Percentiles rank a stretch among this genome's conserved stretches.
phyloP scores from a whole-genome alignment of 169 alveolate genomes.

The Hepatocystis sp. region DNA sequence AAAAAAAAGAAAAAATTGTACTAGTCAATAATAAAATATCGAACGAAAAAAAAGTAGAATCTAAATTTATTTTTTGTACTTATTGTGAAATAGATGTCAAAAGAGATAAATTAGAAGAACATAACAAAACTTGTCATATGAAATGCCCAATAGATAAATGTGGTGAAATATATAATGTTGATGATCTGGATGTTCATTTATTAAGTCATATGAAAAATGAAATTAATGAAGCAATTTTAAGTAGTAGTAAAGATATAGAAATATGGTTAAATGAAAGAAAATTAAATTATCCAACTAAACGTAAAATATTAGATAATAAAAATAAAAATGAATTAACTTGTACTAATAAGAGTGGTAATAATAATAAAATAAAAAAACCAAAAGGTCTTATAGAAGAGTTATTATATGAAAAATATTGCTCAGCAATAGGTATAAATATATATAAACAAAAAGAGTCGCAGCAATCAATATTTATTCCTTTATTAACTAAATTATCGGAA shows the following conservation, averaged over 20 bases:
- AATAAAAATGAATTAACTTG: not conserved
- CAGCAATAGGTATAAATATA: conserved; percentile 48
- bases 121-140: conserved; percentile 37
- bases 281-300: conserved; percentile 60
- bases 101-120: conserved; percentile 14
- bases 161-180: conserved; percentile 28
- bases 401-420: conserved; percentile 59
- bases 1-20: conserved; percentile 1
- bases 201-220: conserved; percentile 72
- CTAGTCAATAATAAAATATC: too few species aligned
- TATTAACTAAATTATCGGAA: conserved; percentile 16
- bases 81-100: conserved; percentile 34
- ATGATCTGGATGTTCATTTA: conserved; percentile 44
- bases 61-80: conserved; percentile 22
- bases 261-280: conserved; percentile 68
- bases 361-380: conserved; percentile 54
- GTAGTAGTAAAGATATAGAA: conserved; percentile 52
- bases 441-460: conserved; percentile 22
- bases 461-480: conserved; percentile 62
- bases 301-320: conserved; percentile 9
- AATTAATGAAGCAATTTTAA: conserved; percentile 40
- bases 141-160: conserved; percentile 69
- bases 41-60: not conserved
- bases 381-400: conserved; percentile 70
- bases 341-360: not conserved